phyloP scores from a whole-genome alignment of 2,329 filamentous ascomycete species.

The Esteya vermicola region DNA sequence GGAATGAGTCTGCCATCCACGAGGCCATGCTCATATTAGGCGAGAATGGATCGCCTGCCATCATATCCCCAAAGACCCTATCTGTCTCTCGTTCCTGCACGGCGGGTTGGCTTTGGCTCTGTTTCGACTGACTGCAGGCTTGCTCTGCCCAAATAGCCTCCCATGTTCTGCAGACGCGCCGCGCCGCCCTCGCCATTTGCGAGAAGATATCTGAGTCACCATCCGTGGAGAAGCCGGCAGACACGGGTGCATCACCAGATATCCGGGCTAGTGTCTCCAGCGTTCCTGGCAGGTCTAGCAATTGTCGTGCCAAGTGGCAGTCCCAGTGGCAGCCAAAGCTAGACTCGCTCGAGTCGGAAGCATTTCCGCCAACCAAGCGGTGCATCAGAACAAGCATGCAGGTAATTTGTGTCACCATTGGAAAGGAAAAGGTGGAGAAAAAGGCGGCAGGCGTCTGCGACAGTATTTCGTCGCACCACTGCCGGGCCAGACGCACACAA shows the following conservation, averaged over 20 bases:
- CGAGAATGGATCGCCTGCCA: too few relatives aligned
- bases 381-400: constrained; percentile 2
- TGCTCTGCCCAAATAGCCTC: neutral
- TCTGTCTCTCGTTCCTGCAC: too few relatives aligned
- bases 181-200: neutral
- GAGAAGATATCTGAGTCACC: neutral
- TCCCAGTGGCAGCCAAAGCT: constrained; percentile 4
- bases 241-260: neutral
- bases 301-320: constrained; percentile 1
- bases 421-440: constrained; percentile 4
- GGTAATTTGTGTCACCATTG: constrained; percentile 3
- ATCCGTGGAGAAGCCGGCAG: neutral
- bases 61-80: too few relatives aligned
- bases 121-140: neutral
- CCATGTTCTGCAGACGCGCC: neutral
- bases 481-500: constrained; percentile 2
- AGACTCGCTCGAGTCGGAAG: neutral
- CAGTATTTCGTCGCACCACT: constrained; percentile 2
- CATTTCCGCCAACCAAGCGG: constrained; percentile 1
- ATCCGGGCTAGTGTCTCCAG: neutral
- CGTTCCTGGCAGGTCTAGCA: neutral
- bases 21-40: too few relatives aligned
- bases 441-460: neutral
- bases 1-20: too few relatives aligned
- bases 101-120: neutral